phyloP scores from a whole-genome alignment of 495 filamentous ascomycete species.

The Neurospora tetrasperma region DNA sequence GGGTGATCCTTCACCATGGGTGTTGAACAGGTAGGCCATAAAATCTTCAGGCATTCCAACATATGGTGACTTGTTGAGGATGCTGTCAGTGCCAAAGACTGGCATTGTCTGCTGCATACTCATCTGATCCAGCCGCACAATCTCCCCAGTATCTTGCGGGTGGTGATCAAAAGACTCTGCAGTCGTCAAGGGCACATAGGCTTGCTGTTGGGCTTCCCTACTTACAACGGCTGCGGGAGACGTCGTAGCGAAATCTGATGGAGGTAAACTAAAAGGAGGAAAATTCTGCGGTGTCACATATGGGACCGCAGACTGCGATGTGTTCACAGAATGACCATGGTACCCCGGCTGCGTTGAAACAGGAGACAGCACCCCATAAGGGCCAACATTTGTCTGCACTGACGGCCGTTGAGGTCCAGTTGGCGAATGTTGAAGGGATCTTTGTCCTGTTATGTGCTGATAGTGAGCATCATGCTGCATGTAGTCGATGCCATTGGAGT shows the following conservation, averaged over 20 bases:
- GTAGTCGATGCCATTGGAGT: slow-evolving; percentile 33
- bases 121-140: slow-evolving; percentile 56
- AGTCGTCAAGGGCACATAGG: slow-evolving; percentile 29
- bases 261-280: slow-evolving; percentile 46
- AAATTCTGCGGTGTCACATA: slow-evolving; percentile 44
- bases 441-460: slow-evolving; percentile 25
- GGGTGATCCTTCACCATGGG: slow-evolving; percentile 35
- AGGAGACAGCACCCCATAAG: slow-evolving; percentile 41
- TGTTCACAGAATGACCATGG: slow-evolving; percentile 32
- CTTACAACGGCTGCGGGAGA: slow-evolving; percentile 16
- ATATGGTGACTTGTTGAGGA: slow-evolving; percentile 74
- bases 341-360: slow-evolving; percentile 39
- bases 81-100: slow-evolving; percentile 69
- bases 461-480: slow-evolving; percentile 34
- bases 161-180: slow-evolving; percentile 36
- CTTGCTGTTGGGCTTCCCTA: slow-evolving; percentile 19
- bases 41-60: slow-evolving; percentile 84
- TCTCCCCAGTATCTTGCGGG: slow-evolving; percentile 37
- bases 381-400: slow-evolving; percentile 34
- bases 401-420: slow-evolving; percentile 31
- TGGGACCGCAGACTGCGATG: slow-evolving; percentile 33
- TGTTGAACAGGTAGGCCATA: slow-evolving; percentile 82
- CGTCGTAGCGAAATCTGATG: slow-evolving; percentile 37
- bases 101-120: slow-evolving; percentile 62
- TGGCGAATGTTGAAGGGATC: slow-evolving; percentile 33